A percentile compares a stretch with the other conserved stretches of the same genome.
phyloP scores from a whole-genome alignment of 2,329 filamentous ascomycete genomes.

The Monosporascus sp. region DNA sequence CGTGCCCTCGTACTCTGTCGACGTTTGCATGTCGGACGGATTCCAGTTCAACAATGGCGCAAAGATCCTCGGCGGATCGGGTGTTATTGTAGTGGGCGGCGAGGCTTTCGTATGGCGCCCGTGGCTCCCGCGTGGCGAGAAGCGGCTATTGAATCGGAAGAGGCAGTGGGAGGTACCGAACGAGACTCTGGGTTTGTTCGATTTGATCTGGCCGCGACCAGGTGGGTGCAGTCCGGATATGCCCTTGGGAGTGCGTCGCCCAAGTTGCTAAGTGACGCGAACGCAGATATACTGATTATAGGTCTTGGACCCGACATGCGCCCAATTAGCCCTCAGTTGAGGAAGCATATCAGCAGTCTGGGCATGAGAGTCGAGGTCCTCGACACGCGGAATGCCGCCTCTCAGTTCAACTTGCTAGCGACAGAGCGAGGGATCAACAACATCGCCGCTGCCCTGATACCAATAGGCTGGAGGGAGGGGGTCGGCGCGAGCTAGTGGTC shows the following conservation, averaged over 20 bases:
- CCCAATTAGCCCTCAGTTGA: slow-evolving; percentile 71
- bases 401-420: slow-evolving; percentile 92
- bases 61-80: slow-evolving; percentile 62
- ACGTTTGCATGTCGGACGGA: slow-evolving; percentile 75
- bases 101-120: slow-evolving; percentile 88
- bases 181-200: slow-evolving; percentile 69
- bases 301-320: slow-evolving; percentile 73
- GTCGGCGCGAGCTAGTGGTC: slow-evolving; percentile 31
- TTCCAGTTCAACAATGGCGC: slow-evolving; percentile 83
- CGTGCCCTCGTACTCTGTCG: slow-evolving; percentile 74
- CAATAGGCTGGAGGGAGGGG: slow-evolving; percentile 73
- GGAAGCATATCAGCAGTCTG: slow-evolving; percentile 65
- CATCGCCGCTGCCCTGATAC: slow-evolving; percentile 82
- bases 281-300: slow-evolving; percentile 77
- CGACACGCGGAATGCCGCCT: slow-evolving; percentile 89
- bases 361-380: slow-evolving; percentile 84
- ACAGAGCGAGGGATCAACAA: slow-evolving; percentile 84
- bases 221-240: slow-evolving; percentile 48
- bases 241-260: not conserved
- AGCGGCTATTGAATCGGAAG: slow-evolving; percentile 63
- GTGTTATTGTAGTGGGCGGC: slow-evolving; percentile 74
- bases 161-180: slow-evolving; percentile 75
- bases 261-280: not conserved
- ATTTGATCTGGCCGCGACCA: slow-evolving; percentile 80
- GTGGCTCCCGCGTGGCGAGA: slow-evolving; percentile 51